Conservation (phyloP, 352 stramenopile genomes). For the Hyaloperonospora brassicae region DNA sequence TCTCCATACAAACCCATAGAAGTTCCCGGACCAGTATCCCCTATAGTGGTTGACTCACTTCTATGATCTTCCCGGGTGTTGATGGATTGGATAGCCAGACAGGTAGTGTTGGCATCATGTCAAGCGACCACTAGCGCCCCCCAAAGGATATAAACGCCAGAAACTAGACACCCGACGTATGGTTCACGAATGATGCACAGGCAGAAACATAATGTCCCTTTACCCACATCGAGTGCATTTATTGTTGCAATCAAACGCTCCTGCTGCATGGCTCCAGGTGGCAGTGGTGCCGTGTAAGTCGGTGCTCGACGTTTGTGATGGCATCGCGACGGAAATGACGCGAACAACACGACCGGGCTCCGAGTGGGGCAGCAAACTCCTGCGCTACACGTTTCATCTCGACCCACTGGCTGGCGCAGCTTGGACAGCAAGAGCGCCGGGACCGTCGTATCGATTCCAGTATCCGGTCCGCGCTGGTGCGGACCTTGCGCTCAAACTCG, state of each 20-base stretch:
- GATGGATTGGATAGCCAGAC: no score
- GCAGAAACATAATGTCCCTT: no score
- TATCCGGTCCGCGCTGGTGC: slow-evolving; percentile 6
- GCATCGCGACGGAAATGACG: slow-evolving; percentile 2
- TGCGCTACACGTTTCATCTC: slow-evolving; percentile 11
- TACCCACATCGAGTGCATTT: no score
- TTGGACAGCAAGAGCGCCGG: slow-evolving; percentile 8
- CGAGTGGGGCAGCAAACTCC: slow-evolving; percentile 6
- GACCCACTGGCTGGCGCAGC: slow-evolving; percentile 10
- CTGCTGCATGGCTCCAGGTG: slow-evolving; percentile 1
- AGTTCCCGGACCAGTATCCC: no score
- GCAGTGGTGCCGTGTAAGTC: not conserved
- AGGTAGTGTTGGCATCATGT: no score
- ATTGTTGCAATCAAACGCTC: slow-evolving; percentile 7
- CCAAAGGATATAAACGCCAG: no score
- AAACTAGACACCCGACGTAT: no score
- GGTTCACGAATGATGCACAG: no score
- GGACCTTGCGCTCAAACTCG: slow-evolving; percentile 8
- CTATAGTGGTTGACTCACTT: no score
- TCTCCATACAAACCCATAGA: no score
- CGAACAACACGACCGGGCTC: slow-evolving; percentile 3
- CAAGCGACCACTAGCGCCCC: no score
- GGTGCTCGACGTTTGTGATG: not conserved
- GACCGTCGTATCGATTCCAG: slow-evolving; percentile 12
- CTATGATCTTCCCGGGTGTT: no score